phyloP scores from a whole-genome alignment of 352 stramenopile genomes.

The Pythium inflatum region DNA sequence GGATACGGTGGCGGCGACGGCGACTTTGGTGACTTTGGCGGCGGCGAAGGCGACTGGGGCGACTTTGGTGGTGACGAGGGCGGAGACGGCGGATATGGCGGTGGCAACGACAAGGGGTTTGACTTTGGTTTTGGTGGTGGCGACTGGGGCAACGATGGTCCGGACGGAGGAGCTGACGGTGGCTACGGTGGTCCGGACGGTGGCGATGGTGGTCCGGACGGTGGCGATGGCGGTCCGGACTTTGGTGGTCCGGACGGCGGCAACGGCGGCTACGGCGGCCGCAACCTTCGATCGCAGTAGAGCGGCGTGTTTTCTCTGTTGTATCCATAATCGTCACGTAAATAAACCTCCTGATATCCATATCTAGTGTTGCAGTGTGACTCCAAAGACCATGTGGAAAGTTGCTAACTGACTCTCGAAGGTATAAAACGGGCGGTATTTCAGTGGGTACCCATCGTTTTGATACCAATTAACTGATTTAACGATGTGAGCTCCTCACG shows the following conservation, averaged over 20 bases:
- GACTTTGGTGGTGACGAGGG: slow-evolving; percentile 6
- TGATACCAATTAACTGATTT: neutral
- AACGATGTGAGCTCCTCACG: neutral
- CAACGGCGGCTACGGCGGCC: neutral
- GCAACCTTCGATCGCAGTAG: slow-evolving; percentile 10
- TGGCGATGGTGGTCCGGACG: neutral
- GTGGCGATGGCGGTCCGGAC: neutral
- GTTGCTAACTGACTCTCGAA: no score
- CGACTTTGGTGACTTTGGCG: neutral
- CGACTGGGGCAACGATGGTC: neutral
- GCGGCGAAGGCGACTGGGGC: neutral
- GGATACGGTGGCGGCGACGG: neutral
- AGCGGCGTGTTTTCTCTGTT: no score
- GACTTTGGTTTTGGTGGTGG: neutral
- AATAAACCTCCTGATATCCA: no score
- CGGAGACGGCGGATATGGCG: slow-evolving; percentile 3
- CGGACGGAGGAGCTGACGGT: neutral
- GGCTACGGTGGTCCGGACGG: neutral
- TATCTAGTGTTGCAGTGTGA: neutral
- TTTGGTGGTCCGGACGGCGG: no score
- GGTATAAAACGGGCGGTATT: no score
- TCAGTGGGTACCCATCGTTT: no score
- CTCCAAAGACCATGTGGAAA: no score
- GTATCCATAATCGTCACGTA: no score
- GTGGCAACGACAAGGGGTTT: neutral